Evolutionary conservation across 345 rosid species (phyloP).

Genomic region (Brassica carinata): DNA sequence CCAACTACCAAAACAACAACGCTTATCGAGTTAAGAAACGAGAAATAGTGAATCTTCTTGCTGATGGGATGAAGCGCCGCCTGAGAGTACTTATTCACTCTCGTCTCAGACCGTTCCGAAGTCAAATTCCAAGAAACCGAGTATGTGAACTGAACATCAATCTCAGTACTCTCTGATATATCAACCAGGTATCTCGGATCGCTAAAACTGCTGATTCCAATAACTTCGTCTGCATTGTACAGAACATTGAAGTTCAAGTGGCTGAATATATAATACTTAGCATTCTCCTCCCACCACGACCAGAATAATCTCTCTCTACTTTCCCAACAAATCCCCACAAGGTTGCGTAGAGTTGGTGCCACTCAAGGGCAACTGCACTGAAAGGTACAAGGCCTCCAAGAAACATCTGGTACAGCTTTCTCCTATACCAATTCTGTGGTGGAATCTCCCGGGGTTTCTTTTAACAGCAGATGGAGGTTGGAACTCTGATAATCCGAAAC

Average conservation of each 20-base stretch:
- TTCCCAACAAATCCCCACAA: conserved; percentile 92
- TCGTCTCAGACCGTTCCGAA: conserved; percentile 48
- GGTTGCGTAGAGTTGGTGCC: conserved; percentile 64
- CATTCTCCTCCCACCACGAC: conserved; percentile 29
- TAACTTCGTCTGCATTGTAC: conserved; percentile 56
- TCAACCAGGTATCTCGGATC: conserved; percentile 68
- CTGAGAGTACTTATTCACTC: conserved; percentile 65
- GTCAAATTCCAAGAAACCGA: conserved; percentile 76
- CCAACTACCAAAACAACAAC: conserved; percentile 58
- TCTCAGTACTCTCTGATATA: conserved; percentile 57
- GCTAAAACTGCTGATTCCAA: conserved; percentile 62
- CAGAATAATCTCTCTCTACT: conserved; percentile 53
- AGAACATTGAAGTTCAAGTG: conserved; percentile 67
- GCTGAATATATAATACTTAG: conserved; percentile 65
- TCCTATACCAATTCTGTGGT: conserved; percentile 59
- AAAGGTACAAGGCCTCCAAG: conserved; percentile 74
- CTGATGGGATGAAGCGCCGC: conserved; percentile 55
- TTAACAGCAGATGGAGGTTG: conserved; percentile 61
- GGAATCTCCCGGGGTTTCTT: conserved; percentile 70
- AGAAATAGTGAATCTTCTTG: conserved; percentile 70
- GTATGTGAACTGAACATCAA: conserved; percentile 71
- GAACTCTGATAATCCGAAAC: conserved; percentile 55
- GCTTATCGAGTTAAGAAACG: conserved; percentile 59
- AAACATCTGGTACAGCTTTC: conserved; percentile 66
- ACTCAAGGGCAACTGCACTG: conserved; percentile 66